Percentiles rank a stretch among this genome's conserved stretches.
Conservation (phyloP, 768 basidiomycete species). For the Suillus cothurnatus region DNA sequence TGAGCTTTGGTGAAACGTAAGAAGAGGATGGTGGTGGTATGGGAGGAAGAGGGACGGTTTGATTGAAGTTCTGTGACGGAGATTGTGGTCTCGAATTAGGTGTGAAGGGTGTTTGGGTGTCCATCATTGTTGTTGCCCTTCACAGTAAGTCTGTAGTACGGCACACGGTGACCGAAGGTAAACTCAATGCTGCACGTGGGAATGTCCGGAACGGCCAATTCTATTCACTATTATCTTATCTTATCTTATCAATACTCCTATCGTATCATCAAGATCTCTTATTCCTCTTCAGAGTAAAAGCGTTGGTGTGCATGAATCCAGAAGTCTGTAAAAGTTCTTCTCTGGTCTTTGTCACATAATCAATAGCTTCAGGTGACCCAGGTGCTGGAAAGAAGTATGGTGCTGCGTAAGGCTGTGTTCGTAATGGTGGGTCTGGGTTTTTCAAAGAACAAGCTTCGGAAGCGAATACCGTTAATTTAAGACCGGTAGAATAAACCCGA, state of each 20-base stretch:
- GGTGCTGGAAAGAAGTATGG: slow-evolving; percentile 64
- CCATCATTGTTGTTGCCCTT: slow-evolving; percentile 16
- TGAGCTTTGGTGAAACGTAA: slow-evolving; percentile 4
- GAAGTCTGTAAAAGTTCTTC: slow-evolving; percentile 18
- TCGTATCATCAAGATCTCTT: neutral
- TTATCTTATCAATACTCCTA: slow-evolving; percentile 8
- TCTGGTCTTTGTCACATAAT: slow-evolving; percentile 30
- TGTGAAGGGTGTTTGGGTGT: slow-evolving; percentile 17
- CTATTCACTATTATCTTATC: slow-evolving; percentile 2
- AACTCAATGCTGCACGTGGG: slow-evolving; percentile 12
- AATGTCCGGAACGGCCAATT: neutral
- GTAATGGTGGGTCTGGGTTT: slow-evolving; percentile 24
- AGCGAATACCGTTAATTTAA: neutral
- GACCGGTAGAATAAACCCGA: neutral
- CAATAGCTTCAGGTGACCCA: slow-evolving; percentile 35
- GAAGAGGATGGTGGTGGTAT: slow-evolving; percentile 10
- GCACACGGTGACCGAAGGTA: slow-evolving; percentile 13
- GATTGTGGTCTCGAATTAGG: slow-evolving; percentile 16
- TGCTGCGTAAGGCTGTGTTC: slow-evolving; percentile 64
- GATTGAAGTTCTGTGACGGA: slow-evolving; percentile 13
- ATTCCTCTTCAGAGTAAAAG: neutral
- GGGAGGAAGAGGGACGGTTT: slow-evolving; percentile 5
- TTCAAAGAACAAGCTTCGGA: slow-evolving; percentile 2
- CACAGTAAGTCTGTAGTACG: slow-evolving; percentile 14
- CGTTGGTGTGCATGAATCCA: neutral